Evolutionary conservation across 2,329 filamentous ascomycete species (phyloP), one percentile per base, ranked within the genome.

Genomic region (Pseudogymnoascus sp.): DNA sequence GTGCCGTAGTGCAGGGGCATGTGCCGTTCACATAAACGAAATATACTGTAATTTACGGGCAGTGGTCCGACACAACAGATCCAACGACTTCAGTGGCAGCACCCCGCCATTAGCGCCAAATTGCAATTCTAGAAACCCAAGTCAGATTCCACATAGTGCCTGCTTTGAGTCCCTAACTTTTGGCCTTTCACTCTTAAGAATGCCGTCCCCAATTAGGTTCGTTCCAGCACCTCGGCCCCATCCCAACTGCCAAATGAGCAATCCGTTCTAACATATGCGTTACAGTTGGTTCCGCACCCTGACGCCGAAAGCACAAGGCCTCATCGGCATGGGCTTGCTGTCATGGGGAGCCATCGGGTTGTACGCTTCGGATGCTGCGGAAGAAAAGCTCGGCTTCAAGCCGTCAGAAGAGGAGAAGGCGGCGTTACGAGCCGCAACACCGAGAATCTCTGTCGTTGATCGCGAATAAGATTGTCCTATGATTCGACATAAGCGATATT

Each of bases 261-360:
- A 10, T 19, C 6, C 3, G 13, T 60, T 36, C 60, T 61, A 61
- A 39, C 34, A 61, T n/a, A 6, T 41, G 14, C 14, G 10, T 13
- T 16, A 13, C 62, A 90, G 87, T 71, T 80, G 86, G 62, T 96
- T 92, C 79, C 87, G 83, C 73, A 85, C 83, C 70, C 86, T 96
- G 63, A 79, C 87, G 3, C 83, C 88, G 16, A 87, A 84, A 69
- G 88, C 89, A 23, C 89, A 90, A 64, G 77, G 90, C 45, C 77
- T 87, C 60, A 81, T 96, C 67, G 93, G 93, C 69, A 74, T 86
- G 60, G 89, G 86, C 70, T 77, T 96, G 68, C 85, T 96, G 72
- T 84, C 84, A 36, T 96, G 92, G 85, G 91, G 90, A 13, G 78
- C 80, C 43, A 78, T 85, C 43, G 93, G 91, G 14, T 81, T 95